Conservation (phyloP, 257 asterid genomes). For the Nicotiana undulata region DNA sequence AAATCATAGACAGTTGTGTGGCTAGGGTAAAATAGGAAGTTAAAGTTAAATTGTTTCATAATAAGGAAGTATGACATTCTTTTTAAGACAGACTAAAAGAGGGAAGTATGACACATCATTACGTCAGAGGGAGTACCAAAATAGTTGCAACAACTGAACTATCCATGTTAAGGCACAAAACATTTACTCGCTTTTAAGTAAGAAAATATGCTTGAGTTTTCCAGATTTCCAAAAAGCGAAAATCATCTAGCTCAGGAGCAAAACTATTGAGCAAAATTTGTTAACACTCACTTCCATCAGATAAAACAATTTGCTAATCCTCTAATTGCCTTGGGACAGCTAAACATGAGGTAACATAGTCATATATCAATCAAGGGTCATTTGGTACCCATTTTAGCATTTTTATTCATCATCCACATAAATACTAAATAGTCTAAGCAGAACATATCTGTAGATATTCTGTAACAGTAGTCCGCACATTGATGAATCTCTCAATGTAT, state of each 20-base stretch:
- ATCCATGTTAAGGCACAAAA: neutral
- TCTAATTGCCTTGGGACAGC: neutral
- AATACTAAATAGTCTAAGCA: neutral
- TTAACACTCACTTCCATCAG: neutral
- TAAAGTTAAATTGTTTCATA: no score
- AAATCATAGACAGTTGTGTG: no score
- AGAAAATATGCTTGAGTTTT: neutral
- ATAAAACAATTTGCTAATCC: neutral
- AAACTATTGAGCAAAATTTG: neutral
- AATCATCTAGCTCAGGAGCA: neutral
- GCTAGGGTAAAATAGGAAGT: no score
- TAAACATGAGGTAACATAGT: neutral
- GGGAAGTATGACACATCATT: no score
- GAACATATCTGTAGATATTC: neutral
- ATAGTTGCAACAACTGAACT: neutral
- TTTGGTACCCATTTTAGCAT: neutral
- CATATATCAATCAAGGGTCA: neutral
- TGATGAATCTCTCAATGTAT: neutral
- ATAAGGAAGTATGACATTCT: no score
- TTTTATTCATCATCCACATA: neutral
- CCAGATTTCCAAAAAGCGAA: neutral
- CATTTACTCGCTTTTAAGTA: neutral
- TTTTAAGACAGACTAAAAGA: no score
- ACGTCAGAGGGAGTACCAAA: neutral
- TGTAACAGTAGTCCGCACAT: neutral